phyloP scores from a whole-genome alignment of 163 green algal genomes.

The Scenedesmus sp. region DNA sequence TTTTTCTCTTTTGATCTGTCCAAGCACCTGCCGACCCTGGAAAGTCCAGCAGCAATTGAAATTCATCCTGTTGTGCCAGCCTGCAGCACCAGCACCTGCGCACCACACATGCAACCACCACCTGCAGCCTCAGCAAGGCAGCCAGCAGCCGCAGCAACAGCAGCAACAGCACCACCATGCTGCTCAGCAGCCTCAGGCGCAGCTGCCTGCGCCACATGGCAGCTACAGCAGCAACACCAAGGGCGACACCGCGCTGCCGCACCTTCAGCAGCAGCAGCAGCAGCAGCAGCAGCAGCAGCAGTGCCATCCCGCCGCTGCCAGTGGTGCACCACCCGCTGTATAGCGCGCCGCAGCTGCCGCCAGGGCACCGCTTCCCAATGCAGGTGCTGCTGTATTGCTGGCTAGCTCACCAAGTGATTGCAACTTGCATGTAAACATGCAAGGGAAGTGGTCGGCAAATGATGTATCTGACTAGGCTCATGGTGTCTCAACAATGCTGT shows the following conservation, averaged over 20 bases:
- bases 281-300: constrained; percentile 21
- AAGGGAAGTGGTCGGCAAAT: too few species aligned
- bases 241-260: background rate
- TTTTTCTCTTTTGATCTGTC: background rate
- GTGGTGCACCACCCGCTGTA: constrained; percentile 84
- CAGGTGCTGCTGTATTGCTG: constrained; percentile 78
- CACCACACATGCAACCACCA: background rate
- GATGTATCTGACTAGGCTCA: background rate
- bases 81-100: background rate
- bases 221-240: background rate
- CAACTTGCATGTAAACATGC: background rate
- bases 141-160: background rate
- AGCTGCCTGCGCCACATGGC: background rate
- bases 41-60: background rate
- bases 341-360: constrained; percentile 74
- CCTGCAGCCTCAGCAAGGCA: background rate
- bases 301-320: constrained; percentile 54
- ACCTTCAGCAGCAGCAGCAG: constrained; percentile 23
- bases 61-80: background rate
- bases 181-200: background rate
- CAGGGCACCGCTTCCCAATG: constrained; percentile 90
- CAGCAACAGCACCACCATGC: background rate
- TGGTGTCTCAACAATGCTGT: background rate
- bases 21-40: background rate
- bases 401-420: too few species aligned